Base-by-base conservation (phyloP, 495 filamentous ascomycete species). In the Neurospora sp. region DNA sequence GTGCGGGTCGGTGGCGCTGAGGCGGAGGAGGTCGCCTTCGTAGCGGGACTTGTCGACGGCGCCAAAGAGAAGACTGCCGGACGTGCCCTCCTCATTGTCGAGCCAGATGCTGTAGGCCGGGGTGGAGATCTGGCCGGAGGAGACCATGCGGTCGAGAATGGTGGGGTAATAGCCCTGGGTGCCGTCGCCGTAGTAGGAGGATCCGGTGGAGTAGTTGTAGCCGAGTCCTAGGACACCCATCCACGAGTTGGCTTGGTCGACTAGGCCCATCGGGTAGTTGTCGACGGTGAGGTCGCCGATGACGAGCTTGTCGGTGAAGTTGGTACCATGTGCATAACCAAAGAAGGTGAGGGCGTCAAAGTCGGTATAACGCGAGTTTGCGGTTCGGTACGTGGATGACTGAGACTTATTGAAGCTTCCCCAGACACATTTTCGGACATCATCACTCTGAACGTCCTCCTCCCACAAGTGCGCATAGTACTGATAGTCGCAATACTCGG, bases 91-190 rank as follows among this genome's bases (percentile, higher is more conserved):
- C 73, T 76, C 45, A 75, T 92, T 87, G 78, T 94, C 89, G 40
- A 96, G 84, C 92, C 92, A 96, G 18, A 96, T 82, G 73, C 91
- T 94, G 79, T 94, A 97, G 10, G 93, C 93, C 69, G 85, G 87
- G 6, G 90, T 89, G 69, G 89, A 86, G 76, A 94, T 94, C 70
- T 90, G 70, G 4, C 88, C 89, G 38, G 86, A 82, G 38, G 90
- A 78, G 20, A 89, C 88, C 83, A 97, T 83, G 3, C 88, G 82
- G 72, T 87, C 83, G 18, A 92, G 88, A 39, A 96, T 84, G 78
- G 93, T 94, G 41, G 87, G 75, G 77, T 96, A 96, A 1, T 83
- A 69, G n/a, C 75, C 72, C 9, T 10, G 45, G 45, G 22, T 72
- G 12, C 72, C 73, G 71, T 75, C 74, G 12, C 76, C 75, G 45